Evolutionary conservation across 164 flowering plant species (phyloP), one percentile per base, ranked within the genome.

Genomic region (grape (Vitis vinifera)): DNA sequence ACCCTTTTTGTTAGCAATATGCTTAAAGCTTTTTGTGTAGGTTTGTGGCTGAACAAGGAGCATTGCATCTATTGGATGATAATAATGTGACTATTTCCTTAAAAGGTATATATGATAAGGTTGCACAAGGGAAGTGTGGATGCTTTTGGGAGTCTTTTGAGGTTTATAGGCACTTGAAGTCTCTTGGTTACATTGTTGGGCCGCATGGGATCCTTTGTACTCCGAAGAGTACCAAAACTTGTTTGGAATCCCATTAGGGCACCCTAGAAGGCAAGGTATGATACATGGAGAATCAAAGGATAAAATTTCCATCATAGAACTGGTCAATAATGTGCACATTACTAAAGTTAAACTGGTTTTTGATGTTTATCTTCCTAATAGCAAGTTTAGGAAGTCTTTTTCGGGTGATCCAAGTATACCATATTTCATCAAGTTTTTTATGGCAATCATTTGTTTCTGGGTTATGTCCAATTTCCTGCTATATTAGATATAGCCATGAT

Each of bases 321-420:
- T 72, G 63, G 71, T 89, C n/a, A 70, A 55, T 23, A 68, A 75
- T 53, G 44, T 89, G 77, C 81, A 78, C 37, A 77, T 92, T 27
- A 68, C 62, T 48, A 88, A 81, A 68, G 57, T 75, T 27, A 76
- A 70, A 65, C 91, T 77, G 10, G 65, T 71, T 61, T 94, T 85
- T 81, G 92, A 90, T 71, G 90, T 95, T 62, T 92, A 85, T 76
- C 84, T 85, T 55, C 98, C 99, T 27, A 91, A 95, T 71, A 85
- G 90, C 85, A 87, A 85, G 69, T 95, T 95, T 59, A 88, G 70
- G 71, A 92, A 91, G 73, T 86, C 97, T 48, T 78, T 85, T 74
- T 96, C 98, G 11, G 98, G 94, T 17, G 75, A 80, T 73, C 97
- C 97, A 16, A 72, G 7, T 37, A 37, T 37, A 37, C 44, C 44